phyloP scores from a whole-genome alignment of 495 filamentous ascomycete species.

The Penicillium manginii region DNA sequence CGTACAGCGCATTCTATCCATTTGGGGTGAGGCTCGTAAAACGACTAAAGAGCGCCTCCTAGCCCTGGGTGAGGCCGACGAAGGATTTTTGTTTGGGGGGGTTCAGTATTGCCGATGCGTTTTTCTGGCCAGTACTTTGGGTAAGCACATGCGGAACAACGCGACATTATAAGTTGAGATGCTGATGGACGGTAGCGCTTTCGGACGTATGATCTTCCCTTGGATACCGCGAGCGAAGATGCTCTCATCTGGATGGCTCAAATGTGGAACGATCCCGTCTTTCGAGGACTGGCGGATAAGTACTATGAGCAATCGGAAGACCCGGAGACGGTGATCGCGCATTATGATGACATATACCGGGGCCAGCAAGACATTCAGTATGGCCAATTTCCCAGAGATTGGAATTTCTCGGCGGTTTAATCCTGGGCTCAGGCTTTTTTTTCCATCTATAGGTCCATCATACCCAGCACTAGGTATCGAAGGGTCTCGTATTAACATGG shows the following conservation, averaged over 20 bases:
- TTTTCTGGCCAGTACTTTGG: conserved; percentile 44
- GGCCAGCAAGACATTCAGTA: conserved; percentile 38
- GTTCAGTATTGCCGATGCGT: conserved; percentile 44
- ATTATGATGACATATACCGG: conserved; percentile 48
- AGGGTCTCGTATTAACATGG: too few relatives aligned
- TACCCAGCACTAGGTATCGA: neutral
- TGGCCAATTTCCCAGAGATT: conserved; percentile 39
- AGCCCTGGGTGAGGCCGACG: conserved; percentile 24
- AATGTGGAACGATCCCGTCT: conserved; percentile 51
- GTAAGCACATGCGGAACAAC: conserved; percentile 22
- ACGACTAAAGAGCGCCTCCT: conserved; percentile 27
- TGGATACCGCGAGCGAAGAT: conserved; percentile 39
- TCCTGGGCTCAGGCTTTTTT: too few relatives aligned
- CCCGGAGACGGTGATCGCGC: conserved; percentile 38
- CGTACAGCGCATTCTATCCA: conserved; percentile 25
- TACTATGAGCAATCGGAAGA: conserved; percentile 45
- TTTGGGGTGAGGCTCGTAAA: conserved; percentile 29
- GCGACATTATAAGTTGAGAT: neutral
- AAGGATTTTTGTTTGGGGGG: conserved; percentile 34
- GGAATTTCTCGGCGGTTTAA: conserved; percentile 34
- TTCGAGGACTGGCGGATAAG: conserved; percentile 32
- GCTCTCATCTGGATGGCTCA: conserved; percentile 46
- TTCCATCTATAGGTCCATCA: neutral
- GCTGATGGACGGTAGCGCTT: conserved; percentile 37
- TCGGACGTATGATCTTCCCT: conserved; percentile 47